Evolutionary conservation across 495 filamentous ascomycete species (phyloP), one percentile per base, ranked within the genome.

Genomic region (Chaetomidium leptoderma): DNA sequence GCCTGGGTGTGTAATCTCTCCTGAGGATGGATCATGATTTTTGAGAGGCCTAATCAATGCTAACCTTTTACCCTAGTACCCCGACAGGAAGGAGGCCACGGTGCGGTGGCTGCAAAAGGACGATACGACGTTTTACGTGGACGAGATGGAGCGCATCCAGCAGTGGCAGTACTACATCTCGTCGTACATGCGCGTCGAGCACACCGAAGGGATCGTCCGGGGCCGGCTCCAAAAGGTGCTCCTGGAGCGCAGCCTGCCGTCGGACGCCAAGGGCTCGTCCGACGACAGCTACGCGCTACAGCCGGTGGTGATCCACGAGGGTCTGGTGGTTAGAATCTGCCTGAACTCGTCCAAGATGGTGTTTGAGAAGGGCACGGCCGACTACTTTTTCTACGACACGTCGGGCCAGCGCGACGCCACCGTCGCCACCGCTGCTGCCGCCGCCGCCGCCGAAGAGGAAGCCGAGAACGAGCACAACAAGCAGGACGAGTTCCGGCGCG

Each of bases 111-210:
- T 95, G 57, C 88, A 87, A 44, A 85, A 81, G 51, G 89, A 91
- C 59, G 91, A 96, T 61, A 82, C 85, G 5, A 95, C 90, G 0
- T 87, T 92, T 64, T 83, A 90, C 61, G 78, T 78, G 66, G 76
- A 81, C 56, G 81, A 84, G 60, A 78, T 84, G 72, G 74, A 79
- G 62, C 76, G 74, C 19, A 76, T 74, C 55, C 77, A 83, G 37
- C 74, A 75, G 53, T 97, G 92, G 92, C 87, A 88, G 48, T 92
- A 92, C 77, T 99, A 99, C 67, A 88, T 96, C 40, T 90, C 90
- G 39, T 89, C 91, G 10, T 99, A 87, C 72, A 86, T 87, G 46
- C 88, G 89, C 66, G 78, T 90, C 42, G 91, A 95, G 56, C 88
- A 87, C 6, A 99, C 95, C 14, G 95, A 99, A 71, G 89, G 89